phyloP scores from a whole-genome alignment of 176 grass and related monocot genomes.

The Areca catechu region DNA sequence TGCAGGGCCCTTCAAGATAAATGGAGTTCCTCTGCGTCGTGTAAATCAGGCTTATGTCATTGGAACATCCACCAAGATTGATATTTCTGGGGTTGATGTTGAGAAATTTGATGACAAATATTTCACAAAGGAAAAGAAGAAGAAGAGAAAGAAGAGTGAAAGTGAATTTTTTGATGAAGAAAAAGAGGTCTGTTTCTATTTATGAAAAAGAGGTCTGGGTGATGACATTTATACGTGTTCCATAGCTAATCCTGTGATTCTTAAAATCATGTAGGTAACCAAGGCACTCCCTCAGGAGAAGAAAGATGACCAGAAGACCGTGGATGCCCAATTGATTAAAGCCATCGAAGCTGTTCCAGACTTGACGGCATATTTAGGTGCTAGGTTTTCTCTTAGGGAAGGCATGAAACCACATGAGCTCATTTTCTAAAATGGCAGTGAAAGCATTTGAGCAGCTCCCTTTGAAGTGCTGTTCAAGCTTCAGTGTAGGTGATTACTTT shows the following conservation, averaged over 20 bases:
- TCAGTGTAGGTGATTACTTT: too few relatives aligned
- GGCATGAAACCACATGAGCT: conserved; percentile 86
- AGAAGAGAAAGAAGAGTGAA: conserved; percentile 65
- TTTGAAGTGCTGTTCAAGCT: not conserved
- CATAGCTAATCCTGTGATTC: not conserved
- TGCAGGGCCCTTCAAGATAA: conserved; percentile 89
- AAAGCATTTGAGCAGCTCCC: not conserved
- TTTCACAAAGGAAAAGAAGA: conserved; percentile 77
- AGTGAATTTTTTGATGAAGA: conserved; percentile 78
- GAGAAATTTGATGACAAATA: conserved; percentile 84
- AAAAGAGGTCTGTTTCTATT: conserved; percentile 42
- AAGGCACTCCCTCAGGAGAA: conserved; percentile 55
- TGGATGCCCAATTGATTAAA: conserved; percentile 59
- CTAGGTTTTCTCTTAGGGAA: conserved; percentile 64
- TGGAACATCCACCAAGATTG: conserved; percentile 78
- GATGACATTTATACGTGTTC: not conserved
- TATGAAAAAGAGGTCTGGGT: too few relatives aligned
- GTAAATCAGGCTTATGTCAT: conserved; percentile 81
- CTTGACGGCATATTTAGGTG: conserved; percentile 61
- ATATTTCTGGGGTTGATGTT: conserved; percentile 56
- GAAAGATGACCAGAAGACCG: conserved; percentile 76
- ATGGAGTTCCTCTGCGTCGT: conserved; percentile 76
- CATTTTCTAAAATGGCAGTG: conserved; percentile 50
- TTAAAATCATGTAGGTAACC: conserved; percentile 22
- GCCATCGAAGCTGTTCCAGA: conserved; percentile 63